Percentiles rank a stretch among this genome's conserved stretches.
phyloP scores from a whole-genome alignment of 177 flowering plant species.

The Telopea speciosissima region DNA sequence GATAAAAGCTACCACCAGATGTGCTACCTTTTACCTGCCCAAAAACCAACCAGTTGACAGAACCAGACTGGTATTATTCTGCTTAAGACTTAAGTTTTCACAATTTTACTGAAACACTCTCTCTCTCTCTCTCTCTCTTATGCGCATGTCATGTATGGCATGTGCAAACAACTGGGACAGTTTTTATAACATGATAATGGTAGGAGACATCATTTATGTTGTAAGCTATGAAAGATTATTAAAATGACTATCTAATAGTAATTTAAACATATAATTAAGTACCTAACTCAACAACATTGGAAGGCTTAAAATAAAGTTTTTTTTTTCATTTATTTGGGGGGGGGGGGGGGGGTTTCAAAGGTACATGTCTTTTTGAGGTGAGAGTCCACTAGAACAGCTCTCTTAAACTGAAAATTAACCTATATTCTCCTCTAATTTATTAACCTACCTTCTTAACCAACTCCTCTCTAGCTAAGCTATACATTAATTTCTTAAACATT shows the following conservation, averaged over 20 bases:
- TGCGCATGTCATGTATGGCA: slow-evolving; percentile 1
- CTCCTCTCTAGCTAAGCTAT: background rate
- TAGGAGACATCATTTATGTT: slow-evolving; percentile 2
- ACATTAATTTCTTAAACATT: no score
- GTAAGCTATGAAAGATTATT: background rate
- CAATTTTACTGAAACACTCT: background rate
- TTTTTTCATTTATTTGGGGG: no score
- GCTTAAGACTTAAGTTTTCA: background rate
- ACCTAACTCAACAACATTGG: slow-evolving; percentile 4
- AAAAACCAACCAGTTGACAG: background rate
- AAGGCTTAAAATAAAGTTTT: background rate
- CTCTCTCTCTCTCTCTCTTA: slow-evolving; percentile 8
- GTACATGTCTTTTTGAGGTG: background rate
- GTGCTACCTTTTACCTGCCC: background rate
- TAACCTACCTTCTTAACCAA: slow-evolving; percentile 7
- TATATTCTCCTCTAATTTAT: slow-evolving; percentile 5
- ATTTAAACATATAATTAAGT: background rate
- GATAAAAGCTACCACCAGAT: no score
- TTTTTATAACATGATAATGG: slow-evolving; percentile 1
- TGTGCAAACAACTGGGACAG: slow-evolving; percentile 2
- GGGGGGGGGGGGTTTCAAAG: background rate
- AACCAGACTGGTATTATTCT: background rate
- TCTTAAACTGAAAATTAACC: background rate
- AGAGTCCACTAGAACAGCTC: slow-evolving; percentile 9
- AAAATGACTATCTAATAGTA: background rate